Percentiles rank a stretch among this genome's conserved stretches.
phyloP scores from a whole-genome alignment of 1,284 basidiomycete species.

The Grifola frondosa region DNA sequence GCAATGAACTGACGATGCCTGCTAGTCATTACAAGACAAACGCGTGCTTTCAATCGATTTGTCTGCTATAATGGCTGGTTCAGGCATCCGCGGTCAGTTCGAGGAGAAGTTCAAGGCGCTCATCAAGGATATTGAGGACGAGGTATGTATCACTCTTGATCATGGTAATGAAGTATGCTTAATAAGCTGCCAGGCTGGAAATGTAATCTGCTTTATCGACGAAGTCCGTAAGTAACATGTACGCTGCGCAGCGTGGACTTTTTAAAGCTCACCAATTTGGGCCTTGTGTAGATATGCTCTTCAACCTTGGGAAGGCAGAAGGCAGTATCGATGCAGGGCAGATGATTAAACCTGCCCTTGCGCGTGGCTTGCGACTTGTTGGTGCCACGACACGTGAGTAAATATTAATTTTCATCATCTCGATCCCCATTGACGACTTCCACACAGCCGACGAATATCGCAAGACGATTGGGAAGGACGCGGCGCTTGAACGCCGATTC shows the following conservation, averaged over 20 bases:
- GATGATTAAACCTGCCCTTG: slow-evolving; percentile 88
- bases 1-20: slow-evolving; percentile 2
- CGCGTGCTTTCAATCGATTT: slow-evolving; percentile 83
- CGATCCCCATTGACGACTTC: not conserved
- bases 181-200: slow-evolving; percentile 45
- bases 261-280: slow-evolving; percentile 5
- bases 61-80: slow-evolving; percentile 80
- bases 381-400: slow-evolving; percentile 82
- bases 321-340: slow-evolving; percentile 91
- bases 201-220: slow-evolving; percentile 87
- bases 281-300: slow-evolving; percentile 57
- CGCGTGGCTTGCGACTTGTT: slow-evolving; percentile 82
- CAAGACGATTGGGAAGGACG: slow-evolving; percentile 90
- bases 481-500: slow-evolving; percentile 88
- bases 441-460: slow-evolving; percentile 80
- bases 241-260: slow-evolving; percentile 3
- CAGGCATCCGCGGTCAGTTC: slow-evolving; percentile 87
- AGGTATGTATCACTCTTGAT: slow-evolving; percentile 42
- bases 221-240: slow-evolving; percentile 71
- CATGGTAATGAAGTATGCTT: not conserved
- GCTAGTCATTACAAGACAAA: slow-evolving; percentile 78
- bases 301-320: slow-evolving; percentile 89
- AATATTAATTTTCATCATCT: not conserved
- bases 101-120: slow-evolving; percentile 91
- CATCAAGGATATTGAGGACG: slow-evolving; percentile 84